Evolutionary conservation across 2,329 filamentous ascomycete genomes (phyloP), one percentile per base, ranked within the genome.

Genomic region (Phialophora macrospora): DNA sequence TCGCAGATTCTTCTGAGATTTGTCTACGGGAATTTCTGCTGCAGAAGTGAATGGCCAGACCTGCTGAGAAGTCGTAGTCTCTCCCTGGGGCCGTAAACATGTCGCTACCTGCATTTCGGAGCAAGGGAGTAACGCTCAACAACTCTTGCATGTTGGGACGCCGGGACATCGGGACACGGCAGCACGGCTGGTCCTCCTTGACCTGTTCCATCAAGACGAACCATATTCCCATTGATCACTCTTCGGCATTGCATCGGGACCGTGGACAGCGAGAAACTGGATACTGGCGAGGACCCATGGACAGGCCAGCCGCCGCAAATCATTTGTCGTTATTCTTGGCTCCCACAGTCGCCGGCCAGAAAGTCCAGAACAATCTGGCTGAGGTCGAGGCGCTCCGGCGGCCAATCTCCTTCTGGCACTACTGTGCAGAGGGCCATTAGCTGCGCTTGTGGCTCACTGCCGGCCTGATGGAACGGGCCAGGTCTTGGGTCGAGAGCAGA

Each of bases 401-500:
- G 38, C 38, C 38, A 41, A 5, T 41, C 38, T 41, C 38, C 38
- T 41, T 41, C 38, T 4, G 38, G 38, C 38, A 41, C 48, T 8
- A n/a, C n/a, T n/a, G n/a, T n/a, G n/a, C n/a, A 12, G 20, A 51
- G 48, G 9, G 3, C 0, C 3, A 2, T 51, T 28, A 24, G 48
- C 48, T 22, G 48, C 20, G 22, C 48, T 26, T 46, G 56, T 17
- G 24, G 41, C 56, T 49, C 26, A 44, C 38, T 30, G 56, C 26
- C 14, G 38, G 2, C 22, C 17, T 48, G 48, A 14, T 58, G 38
- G 55, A 34, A 34, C 52, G 9, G 28, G 52, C 48, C 22, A 32
- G 26, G 26, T 44, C 44, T 12, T 32, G 56, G 56, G 38, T 41
- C 38, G 6, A 49, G 38, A 59, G 41, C 56, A 59, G 28, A 30